Evolutionary conservation across 2,329 filamentous ascomycete genomes (phyloP), one percentile per base, ranked within the genome.

Genomic region (Podosphaera xanthii): DNA sequence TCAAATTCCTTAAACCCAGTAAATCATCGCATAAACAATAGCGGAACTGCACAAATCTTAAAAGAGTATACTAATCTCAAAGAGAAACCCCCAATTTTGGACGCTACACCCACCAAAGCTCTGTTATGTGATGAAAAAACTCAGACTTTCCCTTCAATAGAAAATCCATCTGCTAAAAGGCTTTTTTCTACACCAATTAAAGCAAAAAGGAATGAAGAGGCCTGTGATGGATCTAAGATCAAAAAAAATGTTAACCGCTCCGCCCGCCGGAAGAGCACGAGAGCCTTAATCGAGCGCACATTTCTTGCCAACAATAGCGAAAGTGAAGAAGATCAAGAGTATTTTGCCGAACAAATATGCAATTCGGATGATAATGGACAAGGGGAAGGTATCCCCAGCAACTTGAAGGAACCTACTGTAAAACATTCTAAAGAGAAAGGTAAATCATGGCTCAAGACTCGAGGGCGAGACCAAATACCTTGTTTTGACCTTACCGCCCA

Each of bases 401-500:
- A 70, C 4, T 31, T 35, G 9, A 38, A 33, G 35, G 40, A 60
- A 30, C 68, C 66, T 56, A 69, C 72, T 31, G 68, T 70, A 38
- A 81, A 77, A 31, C 76, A 78, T 33, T 76, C 77, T 12, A 80
- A 36, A 22, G 46, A 78, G 64, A 73, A 76, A 62, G 70, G 73
- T 59, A 68, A 69, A 67, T 68, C 70, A 40, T 73, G 72, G 59
- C 69, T 73, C 59, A 80, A 76, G 65, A 73, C 68, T 60, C 68
- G 70, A 65, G 77, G 76, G 57, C 72, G 78, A 66, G 79, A 80
- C 0, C 81, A 78, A 64, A 60, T 74, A 4, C 88, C 88, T 2
- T 87, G 91, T 22, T 78, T 81, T 58, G 80, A 95, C 65, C 77
- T 97, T 1, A 86, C 90, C 4, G 77, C 90, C 0, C 87, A 96